Evolutionary conservation across 2,329 filamentous ascomycete genomes (phyloP).

Genomic region (Lachnellula cervina): DNA sequence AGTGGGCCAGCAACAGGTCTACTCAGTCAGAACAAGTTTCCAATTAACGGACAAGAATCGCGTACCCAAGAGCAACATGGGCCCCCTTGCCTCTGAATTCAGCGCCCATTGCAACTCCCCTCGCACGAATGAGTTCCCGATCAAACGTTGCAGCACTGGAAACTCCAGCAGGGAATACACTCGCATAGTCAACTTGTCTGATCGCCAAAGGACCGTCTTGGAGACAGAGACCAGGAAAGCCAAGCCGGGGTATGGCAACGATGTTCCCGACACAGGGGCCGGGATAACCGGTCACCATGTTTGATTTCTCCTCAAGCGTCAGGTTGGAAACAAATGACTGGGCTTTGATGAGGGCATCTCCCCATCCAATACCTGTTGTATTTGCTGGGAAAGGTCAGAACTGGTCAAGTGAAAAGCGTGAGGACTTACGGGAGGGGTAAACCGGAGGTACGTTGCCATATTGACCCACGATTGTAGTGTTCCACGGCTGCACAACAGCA

Average conservation of each 20-base stretch:
- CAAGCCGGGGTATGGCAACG: conserved; percentile 20
- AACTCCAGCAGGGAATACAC: conserved; percentile 63
- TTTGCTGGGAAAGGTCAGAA: conserved; percentile 8
- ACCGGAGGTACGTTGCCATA: conserved; percentile 18
- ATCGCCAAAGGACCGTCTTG: conserved; percentile 56
- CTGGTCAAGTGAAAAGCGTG: background rate
- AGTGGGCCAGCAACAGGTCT: conserved; percentile 42
- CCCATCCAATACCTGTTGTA: conserved; percentile 43
- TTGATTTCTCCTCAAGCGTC: conserved; percentile 71
- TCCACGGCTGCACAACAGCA: conserved; percentile 13
- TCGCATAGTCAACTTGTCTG: conserved; percentile 65
- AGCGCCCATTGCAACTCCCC: conserved; percentile 41
- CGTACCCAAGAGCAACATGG: conserved; percentile 58
- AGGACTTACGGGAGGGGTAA: conserved; percentile 25
- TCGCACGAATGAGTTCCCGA: conserved; percentile 50
- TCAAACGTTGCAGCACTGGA: conserved; percentile 66
- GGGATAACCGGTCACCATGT: conserved; percentile 18
- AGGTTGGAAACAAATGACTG: conserved; percentile 62
- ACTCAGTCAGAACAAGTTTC: background rate
- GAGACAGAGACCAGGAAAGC: conserved; percentile 25
- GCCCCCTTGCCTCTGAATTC: conserved; percentile 72
- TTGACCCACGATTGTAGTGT: conserved; percentile 18
- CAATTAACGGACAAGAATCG: background rate
- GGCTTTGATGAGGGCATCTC: conserved; percentile 64
- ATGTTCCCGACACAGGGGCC: conserved; percentile 24